Evolutionary conservation across 768 basidiomycete genomes (phyloP).

Genomic region (Hypsizygus marmoreus): DNA sequence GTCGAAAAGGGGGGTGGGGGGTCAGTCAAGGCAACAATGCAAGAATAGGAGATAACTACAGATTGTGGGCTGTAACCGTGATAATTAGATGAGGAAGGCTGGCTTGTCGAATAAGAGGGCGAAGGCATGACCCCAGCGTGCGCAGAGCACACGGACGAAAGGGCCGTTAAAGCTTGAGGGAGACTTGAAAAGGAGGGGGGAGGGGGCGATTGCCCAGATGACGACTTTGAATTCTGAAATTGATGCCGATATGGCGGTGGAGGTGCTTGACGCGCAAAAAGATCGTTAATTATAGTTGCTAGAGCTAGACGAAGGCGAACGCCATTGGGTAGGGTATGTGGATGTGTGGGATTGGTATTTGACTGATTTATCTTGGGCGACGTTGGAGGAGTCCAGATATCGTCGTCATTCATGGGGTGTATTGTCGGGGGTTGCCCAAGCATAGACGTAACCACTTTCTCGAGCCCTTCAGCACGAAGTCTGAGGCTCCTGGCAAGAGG

Average conservation of each 20-base stretch:
- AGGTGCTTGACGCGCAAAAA: slow-evolving; percentile 76
- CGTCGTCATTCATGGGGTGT: slow-evolving; percentile 58
- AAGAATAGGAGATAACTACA: slow-evolving; percentile 11
- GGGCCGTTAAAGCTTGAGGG: slow-evolving; percentile 25
- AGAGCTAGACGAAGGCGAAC: slow-evolving; percentile 77
- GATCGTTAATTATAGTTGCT: slow-evolving; percentile 76
- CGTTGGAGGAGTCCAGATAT: slow-evolving; percentile 50
- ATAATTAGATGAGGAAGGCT: slow-evolving; percentile 24
- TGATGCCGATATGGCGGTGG: slow-evolving; percentile 45
- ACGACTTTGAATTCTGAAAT: slow-evolving; percentile 23
- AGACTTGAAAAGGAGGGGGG: slow-evolving; percentile 17
- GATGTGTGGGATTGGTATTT: slow-evolving; percentile 37
- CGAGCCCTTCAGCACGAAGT: slow-evolving; percentile 77
- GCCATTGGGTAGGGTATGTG: slow-evolving; percentile 75
- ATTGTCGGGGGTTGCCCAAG: slow-evolving; percentile 75
- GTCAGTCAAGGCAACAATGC: slow-evolving; percentile 4
- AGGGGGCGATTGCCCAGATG: slow-evolving; percentile 24
- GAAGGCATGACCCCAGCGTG: not conserved
- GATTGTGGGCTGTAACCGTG: slow-evolving; percentile 10
- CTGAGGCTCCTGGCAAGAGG: slow-evolving; percentile 63
- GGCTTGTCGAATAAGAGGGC: slow-evolving; percentile 10
- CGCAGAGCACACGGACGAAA: slow-evolving; percentile 23
- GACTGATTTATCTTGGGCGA: slow-evolving; percentile 48
- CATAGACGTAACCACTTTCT: slow-evolving; percentile 82
- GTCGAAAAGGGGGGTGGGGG: slow-evolving; percentile 10